Evolutionary conservation across 1,284 basidiomycete species (phyloP).

Genomic region (Pseudozyma sp.): DNA sequence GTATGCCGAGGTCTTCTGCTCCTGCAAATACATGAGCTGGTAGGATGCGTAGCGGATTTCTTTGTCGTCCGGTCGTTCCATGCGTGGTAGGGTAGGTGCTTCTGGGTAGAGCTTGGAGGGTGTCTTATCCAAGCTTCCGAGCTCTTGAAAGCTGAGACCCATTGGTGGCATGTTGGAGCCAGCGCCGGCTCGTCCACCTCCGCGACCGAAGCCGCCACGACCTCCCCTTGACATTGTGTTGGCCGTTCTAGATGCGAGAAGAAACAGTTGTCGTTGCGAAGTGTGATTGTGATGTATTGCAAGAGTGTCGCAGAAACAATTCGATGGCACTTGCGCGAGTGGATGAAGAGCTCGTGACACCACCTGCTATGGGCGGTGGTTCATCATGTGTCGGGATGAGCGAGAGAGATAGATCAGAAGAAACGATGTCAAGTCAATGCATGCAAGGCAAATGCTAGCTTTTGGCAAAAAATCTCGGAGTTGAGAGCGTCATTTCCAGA

Average conservation of each 20-base stretch:
- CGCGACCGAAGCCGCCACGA: slow-evolving; percentile 48
- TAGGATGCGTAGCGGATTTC: slow-evolving; percentile 52
- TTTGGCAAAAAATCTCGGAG: slow-evolving; percentile 1
- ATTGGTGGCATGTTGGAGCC: slow-evolving; percentile 45
- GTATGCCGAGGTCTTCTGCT: slow-evolving; percentile 53
- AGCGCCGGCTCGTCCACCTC: slow-evolving; percentile 39
- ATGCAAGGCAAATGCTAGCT: background rate
- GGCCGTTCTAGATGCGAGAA: background rate
- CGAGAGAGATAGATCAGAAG: background rate
- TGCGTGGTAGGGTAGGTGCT: slow-evolving; percentile 27
- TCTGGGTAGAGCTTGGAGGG: slow-evolving; percentile 55
- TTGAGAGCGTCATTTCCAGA: background rate
- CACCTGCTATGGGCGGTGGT: background rate
- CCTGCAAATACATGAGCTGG: slow-evolving; percentile 52
- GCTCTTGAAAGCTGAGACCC: slow-evolving; percentile 51
- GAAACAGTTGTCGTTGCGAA: background rate
- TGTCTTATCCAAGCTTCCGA: slow-evolving; percentile 50
- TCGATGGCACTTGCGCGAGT: too few relatives aligned
- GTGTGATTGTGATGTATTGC: too few relatives aligned
- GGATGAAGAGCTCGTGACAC: background rate
- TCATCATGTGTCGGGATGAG: background rate
- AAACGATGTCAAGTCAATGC: background rate
- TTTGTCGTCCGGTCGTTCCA: slow-evolving; percentile 46
- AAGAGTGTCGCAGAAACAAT: too few relatives aligned
- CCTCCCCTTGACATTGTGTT: slow-evolving; percentile 42